phyloP scores from a whole-genome alignment of 1,284 basidiomycete genomes.

The Pseudozyma sp. region DNA sequence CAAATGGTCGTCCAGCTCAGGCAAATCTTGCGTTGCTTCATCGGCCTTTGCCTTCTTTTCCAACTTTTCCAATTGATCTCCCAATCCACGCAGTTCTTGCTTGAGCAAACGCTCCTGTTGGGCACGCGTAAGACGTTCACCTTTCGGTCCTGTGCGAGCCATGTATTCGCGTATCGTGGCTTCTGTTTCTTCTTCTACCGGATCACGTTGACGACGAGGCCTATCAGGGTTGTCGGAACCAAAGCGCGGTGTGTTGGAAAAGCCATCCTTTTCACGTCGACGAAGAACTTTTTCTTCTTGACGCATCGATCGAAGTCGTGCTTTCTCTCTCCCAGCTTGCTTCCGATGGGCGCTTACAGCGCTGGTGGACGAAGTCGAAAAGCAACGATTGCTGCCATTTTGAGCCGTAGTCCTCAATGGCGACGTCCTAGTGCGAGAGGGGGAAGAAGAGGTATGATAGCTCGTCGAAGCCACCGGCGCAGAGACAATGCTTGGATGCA shows the following conservation, averaged over 20 bases:
- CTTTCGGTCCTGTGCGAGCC: slow-evolving; percentile 38
- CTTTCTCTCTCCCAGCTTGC: slow-evolving; percentile 46
- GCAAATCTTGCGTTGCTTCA: slow-evolving; percentile 52
- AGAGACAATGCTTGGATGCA: background rate
- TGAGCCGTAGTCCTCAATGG: background rate
- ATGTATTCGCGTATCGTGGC: slow-evolving; percentile 39
- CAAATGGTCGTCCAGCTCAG: slow-evolving; percentile 57
- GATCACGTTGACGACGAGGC: slow-evolving; percentile 14
- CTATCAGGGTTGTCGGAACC: background rate
- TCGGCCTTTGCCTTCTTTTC: slow-evolving; percentile 53
- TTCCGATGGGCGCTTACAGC: slow-evolving; percentile 41
- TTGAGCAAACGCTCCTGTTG: slow-evolving; percentile 48
- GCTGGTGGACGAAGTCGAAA: slow-evolving; percentile 5
- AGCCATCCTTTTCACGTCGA: slow-evolving; percentile 35
- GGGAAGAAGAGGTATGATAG: slow-evolving; percentile 5
- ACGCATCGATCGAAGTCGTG: slow-evolving; percentile 19
- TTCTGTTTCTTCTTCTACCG: slow-evolving; percentile 29
- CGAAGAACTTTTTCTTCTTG: slow-evolving; percentile 23
- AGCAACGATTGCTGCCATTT: slow-evolving; percentile 4
- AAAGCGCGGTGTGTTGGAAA: background rate
- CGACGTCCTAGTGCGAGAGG: background rate
- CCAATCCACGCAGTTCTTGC: slow-evolving; percentile 52
- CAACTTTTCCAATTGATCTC: slow-evolving; percentile 36
- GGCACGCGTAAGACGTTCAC: slow-evolving; percentile 37
- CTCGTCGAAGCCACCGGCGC: slow-evolving; percentile 15